These are phyloP conservation scores for Diutina pseudorugosa DNA, from an alignment of 1,139 yeast genomes.

Conservation along the genomic window DNA sequence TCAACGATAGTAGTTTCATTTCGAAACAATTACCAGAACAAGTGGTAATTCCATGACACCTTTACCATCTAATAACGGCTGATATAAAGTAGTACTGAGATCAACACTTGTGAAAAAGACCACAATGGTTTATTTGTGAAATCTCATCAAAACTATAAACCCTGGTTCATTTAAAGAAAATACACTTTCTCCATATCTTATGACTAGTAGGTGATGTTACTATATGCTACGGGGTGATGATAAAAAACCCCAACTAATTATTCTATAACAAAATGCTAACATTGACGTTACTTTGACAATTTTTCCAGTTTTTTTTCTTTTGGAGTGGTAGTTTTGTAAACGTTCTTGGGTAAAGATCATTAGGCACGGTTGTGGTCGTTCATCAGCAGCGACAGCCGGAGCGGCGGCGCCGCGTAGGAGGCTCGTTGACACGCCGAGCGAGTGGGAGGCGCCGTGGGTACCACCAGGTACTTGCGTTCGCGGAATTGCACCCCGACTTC, in stretches of 20 bases:
- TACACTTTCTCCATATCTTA: no score
- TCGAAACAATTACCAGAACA: no score
- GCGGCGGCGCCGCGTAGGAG: background rate
- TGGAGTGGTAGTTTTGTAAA: background rate
- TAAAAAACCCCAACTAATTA: background rate
- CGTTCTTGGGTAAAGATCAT: no score
- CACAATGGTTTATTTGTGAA: no score
- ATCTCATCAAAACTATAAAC: no score
- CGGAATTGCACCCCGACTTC: conserved; percentile 57
- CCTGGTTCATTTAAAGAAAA: no score
- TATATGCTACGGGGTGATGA: background rate
- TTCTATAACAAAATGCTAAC: background rate
- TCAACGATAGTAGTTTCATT: no score
- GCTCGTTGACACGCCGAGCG: background rate
- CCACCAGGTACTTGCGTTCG: conserved; percentile 57
- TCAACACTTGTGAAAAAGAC: no score
- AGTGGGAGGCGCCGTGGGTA: conserved; percentile 50
- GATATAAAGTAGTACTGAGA: no score
- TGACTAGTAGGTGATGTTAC: background rate
- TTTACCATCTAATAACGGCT: no score
- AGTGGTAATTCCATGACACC: no score
- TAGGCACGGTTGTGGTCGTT: background rate
- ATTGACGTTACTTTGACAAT: background rate
- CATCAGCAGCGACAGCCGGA: background rate
- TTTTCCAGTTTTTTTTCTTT: background rate